Conservation (phyloP, 2,329 filamentous ascomycete genomes). For the Rhytidhysteron rufulum region DNA sequence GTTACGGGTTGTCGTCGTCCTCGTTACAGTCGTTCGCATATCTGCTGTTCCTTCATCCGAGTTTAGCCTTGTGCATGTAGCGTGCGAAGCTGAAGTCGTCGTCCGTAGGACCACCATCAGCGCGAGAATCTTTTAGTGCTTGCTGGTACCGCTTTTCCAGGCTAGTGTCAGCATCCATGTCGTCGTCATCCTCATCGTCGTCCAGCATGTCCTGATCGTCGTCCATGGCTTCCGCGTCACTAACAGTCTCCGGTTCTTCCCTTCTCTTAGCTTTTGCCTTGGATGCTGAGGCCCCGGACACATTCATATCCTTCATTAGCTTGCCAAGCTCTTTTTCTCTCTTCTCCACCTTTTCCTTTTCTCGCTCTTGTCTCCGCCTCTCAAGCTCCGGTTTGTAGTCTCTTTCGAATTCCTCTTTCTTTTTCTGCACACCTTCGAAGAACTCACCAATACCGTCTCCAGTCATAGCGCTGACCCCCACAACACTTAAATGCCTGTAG, state of each 20-base stretch:
- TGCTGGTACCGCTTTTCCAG: constrained; percentile 74
- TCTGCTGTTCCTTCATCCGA: constrained; percentile 21
- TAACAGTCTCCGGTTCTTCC: constrained; percentile 49
- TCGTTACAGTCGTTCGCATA: not conserved
- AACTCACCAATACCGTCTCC: constrained; percentile 91
- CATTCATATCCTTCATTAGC: constrained; percentile 90
- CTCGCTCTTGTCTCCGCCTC: constrained; percentile 68
- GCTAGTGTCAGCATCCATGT: constrained; percentile 56
- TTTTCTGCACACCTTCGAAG: constrained; percentile 82
- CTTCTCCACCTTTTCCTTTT: constrained; percentile 66
- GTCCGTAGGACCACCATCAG: constrained; percentile 29
- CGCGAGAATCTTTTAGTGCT: constrained; percentile 56
- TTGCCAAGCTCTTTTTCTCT: constrained; percentile 81
- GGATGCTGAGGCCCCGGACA: constrained; percentile 37
- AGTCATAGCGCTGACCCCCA: constrained; percentile 89
- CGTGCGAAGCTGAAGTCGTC: constrained; percentile 51
- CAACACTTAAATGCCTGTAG: constrained; percentile 88
- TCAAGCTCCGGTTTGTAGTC: constrained; percentile 94
- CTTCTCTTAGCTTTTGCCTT: constrained; percentile 29
- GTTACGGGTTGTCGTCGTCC: too few relatives aligned
- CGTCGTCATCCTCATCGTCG: constrained; percentile 56
- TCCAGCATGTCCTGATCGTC: constrained; percentile 43
- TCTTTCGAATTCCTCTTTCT: constrained; percentile 79
- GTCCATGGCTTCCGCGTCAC: constrained; percentile 48
- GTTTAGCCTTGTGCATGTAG: constrained; percentile 41